Evolutionary conservation across 1,284 basidiomycete species (phyloP), one percentile per base, ranked within the genome.

Genomic region (Heterobasidion parviporum): DNA sequence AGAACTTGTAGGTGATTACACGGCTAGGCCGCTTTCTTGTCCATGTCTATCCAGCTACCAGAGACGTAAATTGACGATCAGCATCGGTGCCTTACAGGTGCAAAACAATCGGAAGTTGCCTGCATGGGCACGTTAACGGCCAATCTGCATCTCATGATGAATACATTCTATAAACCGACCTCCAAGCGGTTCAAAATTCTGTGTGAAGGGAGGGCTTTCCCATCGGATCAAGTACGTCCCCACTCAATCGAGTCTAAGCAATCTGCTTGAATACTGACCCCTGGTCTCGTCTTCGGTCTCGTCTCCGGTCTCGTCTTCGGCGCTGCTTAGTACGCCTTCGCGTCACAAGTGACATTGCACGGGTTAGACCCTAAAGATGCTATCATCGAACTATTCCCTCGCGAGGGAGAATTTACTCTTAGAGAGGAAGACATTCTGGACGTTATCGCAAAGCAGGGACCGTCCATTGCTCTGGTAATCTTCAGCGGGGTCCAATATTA

Each of bases 401-500:
- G 92, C 49, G 69, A 78, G 57, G 92, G 91, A 55, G 95, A 98
- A 71, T 88, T 85, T 68, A 86, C 78, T n/a, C 81, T 99, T 58
- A 82, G 93, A 61, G 89, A 90, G 61, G 85, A 91, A 65, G 97
- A 99, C 72, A 96, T 99, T 61, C 74, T 98, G 16, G 75, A 80
- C 48, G 75, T 76, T 43, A 85, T 99, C 64, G 80, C 83, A 53
- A 77, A 81, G 62, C 81, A 94, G 67, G 90, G 89, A 16, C 58
- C 74, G 36, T 76, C 81, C 60, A 92, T 97, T 61, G 90, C 94
- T 26, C 77, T 98, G 52, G 92, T 98, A 56, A 81, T 96, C 60
- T 89, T 98, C 66, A 86, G 88, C 56, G 92, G 93, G 1, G 82
- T 97, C 10, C 96, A 99, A 71, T 99, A 95, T 75, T 98, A 98